phyloP scores from a whole-genome alignment of 2,329 filamentous ascomycete genomes.

The Dactylellina drechsleri region DNA sequence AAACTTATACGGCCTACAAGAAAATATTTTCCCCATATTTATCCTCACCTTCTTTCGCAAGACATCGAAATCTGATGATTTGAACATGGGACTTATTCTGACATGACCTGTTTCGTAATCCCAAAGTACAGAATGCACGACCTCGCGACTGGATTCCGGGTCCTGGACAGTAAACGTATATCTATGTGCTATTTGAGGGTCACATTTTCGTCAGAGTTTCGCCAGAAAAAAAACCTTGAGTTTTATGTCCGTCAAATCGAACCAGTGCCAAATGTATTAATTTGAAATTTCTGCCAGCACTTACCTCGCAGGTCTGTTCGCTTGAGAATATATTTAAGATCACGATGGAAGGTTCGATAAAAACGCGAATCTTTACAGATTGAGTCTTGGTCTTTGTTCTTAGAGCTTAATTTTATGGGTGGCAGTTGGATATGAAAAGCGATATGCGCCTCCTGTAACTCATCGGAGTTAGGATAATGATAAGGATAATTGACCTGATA shows the following conservation, averaged over 20 bases:
- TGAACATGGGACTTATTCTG: slow-evolving; percentile 51
- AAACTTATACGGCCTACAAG: no score
- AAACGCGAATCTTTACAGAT: slow-evolving; percentile 28
- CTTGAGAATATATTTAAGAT: slow-evolving; percentile 51
- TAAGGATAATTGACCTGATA: slow-evolving; percentile 37
- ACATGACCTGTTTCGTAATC: slow-evolving; percentile 51
- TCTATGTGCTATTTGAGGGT: slow-evolving; percentile 24
- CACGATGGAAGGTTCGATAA: slow-evolving; percentile 48
- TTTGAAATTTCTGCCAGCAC: not conserved
- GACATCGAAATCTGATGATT: slow-evolving; percentile 47
- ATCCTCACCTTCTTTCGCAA: slow-evolving; percentile 41
- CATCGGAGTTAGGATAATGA: slow-evolving; percentile 28
- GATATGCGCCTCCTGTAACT: slow-evolving; percentile 18
- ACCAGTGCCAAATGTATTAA: not conserved
- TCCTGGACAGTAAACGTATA: slow-evolving; percentile 38
- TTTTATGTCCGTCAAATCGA: not conserved
- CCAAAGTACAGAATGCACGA: slow-evolving; percentile 43
- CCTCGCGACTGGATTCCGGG: slow-evolving; percentile 15
- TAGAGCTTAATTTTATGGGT: not conserved
- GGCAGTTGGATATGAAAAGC: slow-evolving; percentile 34
- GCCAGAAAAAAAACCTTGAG: not conserved
- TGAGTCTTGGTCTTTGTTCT: not conserved
- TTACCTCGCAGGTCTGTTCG: slow-evolving; percentile 45
- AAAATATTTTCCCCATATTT: not conserved
- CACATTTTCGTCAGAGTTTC: not conserved